These are phyloP conservation scores for Euryodendron excelsum DNA, from an alignment of 148 eudicot genomes.

Conservation along the genomic window DNA sequence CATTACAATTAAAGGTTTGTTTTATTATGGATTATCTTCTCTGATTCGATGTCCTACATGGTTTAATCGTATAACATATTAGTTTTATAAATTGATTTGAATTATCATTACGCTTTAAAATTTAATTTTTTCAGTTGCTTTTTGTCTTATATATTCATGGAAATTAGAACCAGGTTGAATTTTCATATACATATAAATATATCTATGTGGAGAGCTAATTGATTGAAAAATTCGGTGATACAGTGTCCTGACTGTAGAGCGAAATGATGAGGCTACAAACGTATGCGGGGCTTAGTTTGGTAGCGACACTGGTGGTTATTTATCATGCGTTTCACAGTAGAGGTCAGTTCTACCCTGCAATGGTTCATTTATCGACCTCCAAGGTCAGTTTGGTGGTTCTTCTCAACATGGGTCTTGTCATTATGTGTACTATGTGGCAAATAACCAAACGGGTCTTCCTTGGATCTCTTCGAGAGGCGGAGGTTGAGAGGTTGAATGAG, in stretches of 20 bases:
- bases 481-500: constrained; percentile 96
- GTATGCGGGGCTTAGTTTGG: constrained; percentile 71
- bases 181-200: background rate
- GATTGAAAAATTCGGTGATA: constrained; percentile 7
- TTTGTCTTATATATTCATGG: background rate
- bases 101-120: background rate
- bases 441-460: constrained; percentile 72
- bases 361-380: constrained; percentile 83
- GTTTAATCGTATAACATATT: too few species aligned
- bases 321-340: constrained; percentile 93
- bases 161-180: background rate
- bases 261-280: constrained; percentile 88
- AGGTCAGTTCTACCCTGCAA: constrained; percentile 94
- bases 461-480: constrained; percentile 92
- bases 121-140: background rate
- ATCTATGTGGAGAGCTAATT: background rate
- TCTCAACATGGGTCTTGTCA: constrained; percentile 90
- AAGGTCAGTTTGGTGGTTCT: constrained; percentile 91
- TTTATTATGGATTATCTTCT: background rate
- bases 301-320: constrained; percentile 67
- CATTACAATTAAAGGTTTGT: background rate
- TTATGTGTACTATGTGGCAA: constrained; percentile 92
- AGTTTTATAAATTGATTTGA: too few species aligned
- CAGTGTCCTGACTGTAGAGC: constrained; percentile 12
- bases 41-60: background rate